Evolutionary conservation across 768 basidiomycete genomes (phyloP).

Genomic region (Macrocybe gigantea): DNA sequence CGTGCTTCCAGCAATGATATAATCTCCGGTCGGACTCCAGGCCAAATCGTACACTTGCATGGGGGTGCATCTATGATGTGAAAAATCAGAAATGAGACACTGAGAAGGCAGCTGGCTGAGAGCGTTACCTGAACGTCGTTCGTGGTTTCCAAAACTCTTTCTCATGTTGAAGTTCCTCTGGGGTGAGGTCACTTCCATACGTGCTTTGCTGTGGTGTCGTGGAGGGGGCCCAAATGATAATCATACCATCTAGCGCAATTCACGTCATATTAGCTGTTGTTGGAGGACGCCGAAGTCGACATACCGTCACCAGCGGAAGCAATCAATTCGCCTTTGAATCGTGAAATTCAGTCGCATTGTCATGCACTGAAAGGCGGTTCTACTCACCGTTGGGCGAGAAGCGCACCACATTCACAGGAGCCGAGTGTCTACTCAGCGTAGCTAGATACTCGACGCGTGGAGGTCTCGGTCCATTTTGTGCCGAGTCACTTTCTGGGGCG

Average conservation of each 20-base stretch:
- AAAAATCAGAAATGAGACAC: neutral
- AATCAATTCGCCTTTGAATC: constrained; percentile 69
- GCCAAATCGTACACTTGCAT: constrained; percentile 98
- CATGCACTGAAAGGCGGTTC: constrained; percentile 3
- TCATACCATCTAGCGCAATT: constrained; percentile 76
- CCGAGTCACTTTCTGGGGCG: constrained; percentile 30
- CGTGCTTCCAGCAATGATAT: constrained; percentile 92
- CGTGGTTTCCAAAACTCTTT: constrained; percentile 95
- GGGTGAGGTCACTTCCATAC: constrained; percentile 77
- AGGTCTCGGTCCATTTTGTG: constrained; percentile 27
- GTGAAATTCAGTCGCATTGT: constrained; percentile 1
- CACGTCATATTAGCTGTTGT: no score
- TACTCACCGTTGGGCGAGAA: constrained; percentile 88
- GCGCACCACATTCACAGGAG: constrained; percentile 92
- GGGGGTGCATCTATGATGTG: constrained; percentile 66
- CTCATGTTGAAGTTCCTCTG: constrained; percentile 81
- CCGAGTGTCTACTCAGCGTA: constrained; percentile 88
- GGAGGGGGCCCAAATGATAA: constrained; percentile 91
- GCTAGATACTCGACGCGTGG: constrained; percentile 97
- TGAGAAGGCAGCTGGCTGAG: neutral
- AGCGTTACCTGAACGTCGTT: constrained; percentile 69
- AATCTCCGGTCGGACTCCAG: constrained; percentile 95
- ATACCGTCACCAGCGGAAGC: constrained; percentile 97
- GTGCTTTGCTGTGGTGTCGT: constrained; percentile 61
- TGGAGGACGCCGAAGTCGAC: constrained; percentile 15